These are phyloP conservation scores for Rhizopogon sp. DNA, from an alignment of 768 basidiomycete species.

Conservation along the genomic window DNA sequence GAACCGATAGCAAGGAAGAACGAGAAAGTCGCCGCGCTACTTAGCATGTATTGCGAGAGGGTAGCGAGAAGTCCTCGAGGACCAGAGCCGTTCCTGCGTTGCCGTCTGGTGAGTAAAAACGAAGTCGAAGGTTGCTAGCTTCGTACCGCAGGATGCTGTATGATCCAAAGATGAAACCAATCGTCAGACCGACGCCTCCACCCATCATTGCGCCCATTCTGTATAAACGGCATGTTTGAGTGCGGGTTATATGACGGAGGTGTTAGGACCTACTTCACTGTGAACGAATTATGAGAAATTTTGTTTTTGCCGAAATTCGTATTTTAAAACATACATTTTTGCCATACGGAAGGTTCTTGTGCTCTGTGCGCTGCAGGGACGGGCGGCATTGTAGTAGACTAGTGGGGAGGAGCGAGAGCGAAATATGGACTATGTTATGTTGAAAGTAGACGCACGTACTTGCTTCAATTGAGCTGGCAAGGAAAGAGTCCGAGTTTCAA, in stretches of 20 bases:
- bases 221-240: slow-evolving; percentile 9
- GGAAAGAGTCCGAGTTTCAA: background rate
- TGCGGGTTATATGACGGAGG: slow-evolving; percentile 4
- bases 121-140: background rate
- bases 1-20: slow-evolving; percentile 97
- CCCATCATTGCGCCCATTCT: slow-evolving; percentile 94
- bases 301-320: background rate
- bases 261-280: slow-evolving; percentile 54
- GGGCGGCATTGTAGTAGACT: background rate
- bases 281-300: slow-evolving; percentile 3
- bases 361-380: slow-evolving; percentile 28
- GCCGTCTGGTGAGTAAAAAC: slow-evolving; percentile 2
- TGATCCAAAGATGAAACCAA: slow-evolving; percentile 95
- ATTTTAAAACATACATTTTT: slow-evolving; percentile 53
- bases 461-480: background rate
- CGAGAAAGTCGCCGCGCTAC: slow-evolving; percentile 94
- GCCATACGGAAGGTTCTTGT: slow-evolving; percentile 64
- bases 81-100: slow-evolving; percentile 76
- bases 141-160: slow-evolving; percentile 86
- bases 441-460: too few species aligned
- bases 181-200: slow-evolving; percentile 90
- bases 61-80: slow-evolving; percentile 88
- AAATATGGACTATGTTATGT: background rate
- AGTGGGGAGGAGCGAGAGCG: background rate
- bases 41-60: slow-evolving; percentile 96